Evolutionary conservation across 805 yeast species (phyloP), one percentile per base, ranked within the genome.

Genomic region (Wickerhamiella nectarea): DNA sequence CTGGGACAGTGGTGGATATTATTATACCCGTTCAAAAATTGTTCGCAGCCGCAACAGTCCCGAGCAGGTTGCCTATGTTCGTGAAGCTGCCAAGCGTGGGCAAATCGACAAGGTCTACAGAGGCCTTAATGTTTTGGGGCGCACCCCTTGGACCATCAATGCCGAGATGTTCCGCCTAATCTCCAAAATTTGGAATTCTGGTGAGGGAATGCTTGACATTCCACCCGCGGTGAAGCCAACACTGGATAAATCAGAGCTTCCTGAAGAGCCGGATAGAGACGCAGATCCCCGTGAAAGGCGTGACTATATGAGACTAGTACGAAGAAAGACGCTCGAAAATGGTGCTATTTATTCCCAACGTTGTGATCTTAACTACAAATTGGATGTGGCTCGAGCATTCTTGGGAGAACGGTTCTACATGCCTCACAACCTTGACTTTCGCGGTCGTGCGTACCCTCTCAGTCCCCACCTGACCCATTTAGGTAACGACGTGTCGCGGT

Each of bases 321-420:
- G 76, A 45, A 68, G 66, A 29, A 53, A 74, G 7, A 69, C 76
- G 17, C 73, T 76, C 50, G 78, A 74, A 35, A 77, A 76, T 48
- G 74, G 81, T 9, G 67, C 79, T 18, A 68, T 72, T 49, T 76
- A 91, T 60, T 87, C 97, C 0, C 81, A 79, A 58, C 75, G 98
- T 60, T 91, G 98, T 65, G 96, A 87, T 61, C 70, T 83, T 49
- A 89, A 91, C 59, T 91, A 91, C 61, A 91, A 85, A 59, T 64
- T 91, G 42, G 98, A 91, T 61, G 85, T 91, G 57, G 97, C 98
- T 0, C 72, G 97, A 50, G 95, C 95, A 0, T 85, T 80, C 61
- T 63, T 80, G 20, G 80, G 80, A 2, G 81, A 75, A 49, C 59
- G 66, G 21, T 67, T 76, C 52, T 75, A 67, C 56, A 70, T 76